Evolutionary conservation across 352 stramenopile genomes (phyloP), one percentile per base, ranked within the genome.

Genomic region (Globisporangium spinosum): DNA sequence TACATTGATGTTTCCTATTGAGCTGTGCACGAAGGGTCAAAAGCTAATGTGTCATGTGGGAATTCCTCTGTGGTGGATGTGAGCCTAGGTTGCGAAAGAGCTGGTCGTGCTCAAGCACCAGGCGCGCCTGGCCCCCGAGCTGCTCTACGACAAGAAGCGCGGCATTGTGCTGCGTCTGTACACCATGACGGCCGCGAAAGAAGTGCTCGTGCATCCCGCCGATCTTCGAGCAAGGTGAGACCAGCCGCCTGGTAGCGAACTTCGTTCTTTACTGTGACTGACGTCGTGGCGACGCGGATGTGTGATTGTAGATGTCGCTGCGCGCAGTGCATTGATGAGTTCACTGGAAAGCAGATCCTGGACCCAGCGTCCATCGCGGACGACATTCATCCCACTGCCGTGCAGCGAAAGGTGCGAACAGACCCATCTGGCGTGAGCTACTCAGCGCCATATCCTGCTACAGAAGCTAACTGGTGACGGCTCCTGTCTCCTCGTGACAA

Each of bases 241-340:
- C 15, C 1, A 32, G 29, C 29, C 29, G 29, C 29, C 29, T 32
- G 4, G 29, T 32, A 32, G 29, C 4, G 29, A 32, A 8, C 29
- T 32, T 32, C 29, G 29, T 20, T 29, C 20, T 13, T 55, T 57
- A 8, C 15, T 58, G 23, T 13, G 20, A 23, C 25, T 56, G 15
- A 58, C 47, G 15, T 27, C 17, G 27, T 23, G 54, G 12, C 27
- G n/a, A 43, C 32, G 15, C 23, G 17, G 0, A 3, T 40, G 0
- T 12, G 9, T 59, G 20, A 51, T 63, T 67, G 25, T 58, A 92
- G 87, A 56, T 96, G 88, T 64, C 85, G 87, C 12, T 96, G 88
- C 45, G 88, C 88, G 15, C 82, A 93, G 77, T 96, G 88, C 67
- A 89, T 94, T 54, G 87, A 94, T 65, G 88, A 96, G 62, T 96